Evolutionary conservation across 345 rosid genomes (phyloP).

Genomic region (Eucalyptus marginata): DNA sequence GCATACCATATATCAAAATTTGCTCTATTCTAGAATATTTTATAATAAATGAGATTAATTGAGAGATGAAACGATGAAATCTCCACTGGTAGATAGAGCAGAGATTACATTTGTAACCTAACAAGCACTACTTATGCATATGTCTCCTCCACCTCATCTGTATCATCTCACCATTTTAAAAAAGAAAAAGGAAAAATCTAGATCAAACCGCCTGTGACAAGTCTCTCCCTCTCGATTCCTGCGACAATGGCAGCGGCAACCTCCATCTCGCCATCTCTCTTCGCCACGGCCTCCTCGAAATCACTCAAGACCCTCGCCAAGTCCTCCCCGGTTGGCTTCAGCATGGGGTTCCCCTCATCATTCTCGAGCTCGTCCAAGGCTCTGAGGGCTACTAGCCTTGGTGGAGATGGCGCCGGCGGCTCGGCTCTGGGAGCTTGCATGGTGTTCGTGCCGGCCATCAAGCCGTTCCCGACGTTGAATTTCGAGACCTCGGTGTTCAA

Average conservation of each 20-base stretch:
- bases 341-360: slow-evolving; percentile 26
- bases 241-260: slow-evolving; percentile 25
- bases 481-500: slow-evolving; percentile 68
- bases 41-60: too few species aligned
- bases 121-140: too few species aligned
- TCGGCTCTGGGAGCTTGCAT: slow-evolving; percentile 32
- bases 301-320: not conserved
- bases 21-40: not conserved
- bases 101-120: too few species aligned
- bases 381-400: slow-evolving; percentile 10
- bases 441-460: slow-evolving; percentile 23
- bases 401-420: too few species aligned
- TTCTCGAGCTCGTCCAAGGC: slow-evolving; percentile 1
- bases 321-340: not conserved
- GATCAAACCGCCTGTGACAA: not conserved
- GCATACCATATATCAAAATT: too few species aligned
- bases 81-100: too few species aligned
- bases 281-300: slow-evolving; percentile 7
- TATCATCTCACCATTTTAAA: too few species aligned
- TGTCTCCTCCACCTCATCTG: too few species aligned
- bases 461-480: slow-evolving; percentile 20
- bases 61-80: too few species aligned
- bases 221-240: too few species aligned
- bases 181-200: too few species aligned
- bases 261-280: slow-evolving; percentile 21